A percentile compares a stretch with the other conserved stretches of the same genome.
These are phyloP conservation scores for Prototheca wickerhamii DNA, from an alignment of 163 green algal species.

Conservation along the genomic window DNA sequence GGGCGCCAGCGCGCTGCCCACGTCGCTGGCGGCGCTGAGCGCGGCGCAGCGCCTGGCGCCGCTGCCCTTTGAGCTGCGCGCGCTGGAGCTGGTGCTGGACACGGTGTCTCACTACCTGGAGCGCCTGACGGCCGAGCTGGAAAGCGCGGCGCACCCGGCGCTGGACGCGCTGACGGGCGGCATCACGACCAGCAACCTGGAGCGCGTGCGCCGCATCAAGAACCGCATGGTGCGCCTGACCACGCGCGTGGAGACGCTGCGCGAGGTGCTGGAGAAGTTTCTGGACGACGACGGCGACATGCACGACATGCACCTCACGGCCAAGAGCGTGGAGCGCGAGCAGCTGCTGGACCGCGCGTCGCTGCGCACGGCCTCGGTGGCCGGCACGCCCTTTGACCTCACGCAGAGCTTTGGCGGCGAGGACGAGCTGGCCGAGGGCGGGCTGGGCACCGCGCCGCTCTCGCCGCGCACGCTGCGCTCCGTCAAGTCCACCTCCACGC, in stretches of 20 bases:
- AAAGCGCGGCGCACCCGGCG: constrained; percentile 64
- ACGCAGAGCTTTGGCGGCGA: constrained; percentile 3
- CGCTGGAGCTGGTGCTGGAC: constrained; percentile 78
- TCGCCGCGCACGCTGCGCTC: background rate
- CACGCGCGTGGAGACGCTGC: constrained; percentile 69
- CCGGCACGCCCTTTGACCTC: constrained; percentile 17
- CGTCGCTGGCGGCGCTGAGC: background rate
- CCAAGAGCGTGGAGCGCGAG: constrained; percentile 32
- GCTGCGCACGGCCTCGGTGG: background rate
- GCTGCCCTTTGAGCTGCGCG: constrained; percentile 54
- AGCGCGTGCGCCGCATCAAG: constrained; percentile 80
- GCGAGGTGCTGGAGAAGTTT: constrained; percentile 82
- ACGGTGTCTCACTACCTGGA: constrained; percentile 53
- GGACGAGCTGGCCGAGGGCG: constrained; percentile 2
- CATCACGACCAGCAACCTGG: constrained; percentile 58
- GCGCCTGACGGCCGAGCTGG: constrained; percentile 48
- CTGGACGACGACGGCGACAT: constrained; percentile 90
- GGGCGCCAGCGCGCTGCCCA: too few species aligned
- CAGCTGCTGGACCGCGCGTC: constrained; percentile 3
- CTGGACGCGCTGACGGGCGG: constrained; percentile 61
- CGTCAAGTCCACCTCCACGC: background rate
- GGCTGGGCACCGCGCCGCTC: background rate
- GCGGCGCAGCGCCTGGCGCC: background rate
- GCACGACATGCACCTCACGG: constrained; percentile 65
- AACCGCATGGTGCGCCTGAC: constrained; percentile 76